phyloP scores from a whole-genome alignment of 1,284 basidiomycete genomes.

The Heterobasidion parviporum region DNA sequence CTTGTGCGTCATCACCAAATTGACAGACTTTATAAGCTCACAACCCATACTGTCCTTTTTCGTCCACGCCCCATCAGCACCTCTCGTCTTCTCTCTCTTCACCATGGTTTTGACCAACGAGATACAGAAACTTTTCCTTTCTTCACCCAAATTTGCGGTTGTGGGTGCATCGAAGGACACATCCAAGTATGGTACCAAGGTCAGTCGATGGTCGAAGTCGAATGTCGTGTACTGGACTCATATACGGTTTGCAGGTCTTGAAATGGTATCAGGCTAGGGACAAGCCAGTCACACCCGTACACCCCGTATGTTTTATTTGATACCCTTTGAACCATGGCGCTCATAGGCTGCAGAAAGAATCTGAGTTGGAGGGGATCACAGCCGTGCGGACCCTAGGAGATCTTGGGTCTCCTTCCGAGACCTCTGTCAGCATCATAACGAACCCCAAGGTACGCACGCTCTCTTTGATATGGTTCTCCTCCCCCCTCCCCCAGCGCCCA shows the following conservation, averaged over 20 bases:
- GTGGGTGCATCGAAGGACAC: conserved; percentile 75
- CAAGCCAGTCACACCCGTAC: conserved; percentile 61
- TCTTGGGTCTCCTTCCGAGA: conserved; percentile 56
- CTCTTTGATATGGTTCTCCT: not conserved
- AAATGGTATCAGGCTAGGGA: conserved; percentile 67
- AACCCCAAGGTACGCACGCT: conserved; percentile 45
- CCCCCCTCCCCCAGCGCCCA: no score
- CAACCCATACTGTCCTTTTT: not conserved
- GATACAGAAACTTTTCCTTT: conserved; percentile 53
- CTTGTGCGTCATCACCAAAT: not conserved
- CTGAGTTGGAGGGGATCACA: conserved; percentile 53
- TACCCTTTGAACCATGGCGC: not conserved
- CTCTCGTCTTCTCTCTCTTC: not conserved
- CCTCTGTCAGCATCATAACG: conserved; percentile 76
- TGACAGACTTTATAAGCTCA: not conserved
- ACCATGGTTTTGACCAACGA: conserved; percentile 7
- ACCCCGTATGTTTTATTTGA: conserved; percentile 37
- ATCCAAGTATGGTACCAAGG: conserved; percentile 43
- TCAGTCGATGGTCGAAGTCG: not conserved
- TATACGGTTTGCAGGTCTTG: conserved; percentile 38
- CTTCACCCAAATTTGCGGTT: conserved; percentile 59
- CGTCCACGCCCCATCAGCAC: not conserved
- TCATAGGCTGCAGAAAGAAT: conserved; percentile 40
- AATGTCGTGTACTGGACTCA: not conserved
- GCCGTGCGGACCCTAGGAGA: conserved; percentile 47